Percentiles rank a stretch among this genome's conserved stretches.
Evolutionary conservation across 805 yeast species (phyloP).

Genomic region (Suhomyces tanzawaensis): DNA sequence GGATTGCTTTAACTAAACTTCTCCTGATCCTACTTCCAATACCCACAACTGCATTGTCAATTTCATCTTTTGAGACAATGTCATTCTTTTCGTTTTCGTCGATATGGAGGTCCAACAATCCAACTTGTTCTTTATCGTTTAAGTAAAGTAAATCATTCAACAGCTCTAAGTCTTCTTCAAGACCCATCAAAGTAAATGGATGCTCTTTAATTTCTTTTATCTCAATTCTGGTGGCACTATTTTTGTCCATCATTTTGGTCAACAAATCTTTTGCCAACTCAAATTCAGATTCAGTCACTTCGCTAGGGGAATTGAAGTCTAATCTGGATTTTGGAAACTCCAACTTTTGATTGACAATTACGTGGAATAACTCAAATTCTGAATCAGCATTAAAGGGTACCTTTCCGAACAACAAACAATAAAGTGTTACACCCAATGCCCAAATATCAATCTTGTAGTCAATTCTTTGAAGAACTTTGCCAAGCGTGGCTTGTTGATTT

Average conservation of each 20-base stretch:
- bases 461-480: slow-evolving; percentile 46
- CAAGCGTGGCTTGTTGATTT: slow-evolving; percentile 17
- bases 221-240: slow-evolving; percentile 65
- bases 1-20: slow-evolving; percentile 45
- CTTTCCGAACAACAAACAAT: slow-evolving; percentile 81
- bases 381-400: slow-evolving; percentile 87
- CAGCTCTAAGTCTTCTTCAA: slow-evolving; percentile 34
- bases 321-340: slow-evolving; percentile 49
- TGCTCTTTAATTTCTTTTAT: slow-evolving; percentile 73
- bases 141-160: slow-evolving; percentile 36
- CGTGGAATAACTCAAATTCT: slow-evolving; percentile 82
- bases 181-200: slow-evolving; percentile 54
- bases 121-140: slow-evolving; percentile 19
- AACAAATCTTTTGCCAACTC: slow-evolving; percentile 59
- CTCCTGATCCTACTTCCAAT: slow-evolving; percentile 63
- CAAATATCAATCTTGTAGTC: slow-evolving; percentile 91
- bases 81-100: slow-evolving; percentile 31
- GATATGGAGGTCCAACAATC: slow-evolving; percentile 16
- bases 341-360: slow-evolving; percentile 63
- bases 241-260: slow-evolving; percentile 58
- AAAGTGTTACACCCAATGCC: slow-evolving; percentile 93
- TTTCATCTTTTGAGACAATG: slow-evolving; percentile 63
- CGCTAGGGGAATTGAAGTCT: slow-evolving; percentile 37
- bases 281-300: slow-evolving; percentile 42
- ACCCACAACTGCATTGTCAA: slow-evolving; percentile 79